These are phyloP conservation scores for Piloderma croceum DNA, from an alignment of 768 basidiomycete genomes.

Conservation along the genomic window DNA sequence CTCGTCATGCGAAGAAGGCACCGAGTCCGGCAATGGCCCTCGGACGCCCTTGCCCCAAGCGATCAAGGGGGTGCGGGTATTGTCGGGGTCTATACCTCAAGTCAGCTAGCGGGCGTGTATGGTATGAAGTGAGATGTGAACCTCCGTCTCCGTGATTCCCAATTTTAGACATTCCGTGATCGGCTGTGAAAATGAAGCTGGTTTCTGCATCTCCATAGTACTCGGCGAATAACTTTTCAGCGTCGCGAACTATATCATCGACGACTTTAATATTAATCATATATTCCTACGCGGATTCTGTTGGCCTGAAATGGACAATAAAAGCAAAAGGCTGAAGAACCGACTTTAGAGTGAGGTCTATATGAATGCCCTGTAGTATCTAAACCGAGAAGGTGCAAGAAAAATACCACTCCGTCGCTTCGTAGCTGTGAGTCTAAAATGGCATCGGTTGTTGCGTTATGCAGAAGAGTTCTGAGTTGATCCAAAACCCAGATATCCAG, in stretches of 20 bases:
- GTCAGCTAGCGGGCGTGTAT: constrained; percentile 2
- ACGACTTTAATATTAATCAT: constrained; percentile 80
- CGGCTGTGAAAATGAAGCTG: constrained; percentile 76
- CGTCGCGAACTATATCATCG: constrained; percentile 63
- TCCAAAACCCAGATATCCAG: constrained; percentile 79
- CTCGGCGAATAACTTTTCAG: constrained; percentile 53
- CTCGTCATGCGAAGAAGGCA: constrained; percentile 58
- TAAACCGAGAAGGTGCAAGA: constrained; percentile 77
- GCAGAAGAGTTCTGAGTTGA: constrained; percentile 54
- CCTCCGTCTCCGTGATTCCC: constrained; percentile 90
- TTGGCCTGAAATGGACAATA: too few relatives aligned
- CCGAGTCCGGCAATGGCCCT: constrained; percentile 53
- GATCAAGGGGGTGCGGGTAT: constrained; percentile 78
- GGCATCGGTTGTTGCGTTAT: constrained; percentile 54
- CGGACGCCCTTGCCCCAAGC: constrained; percentile 80
- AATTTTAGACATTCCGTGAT: constrained; percentile 86
- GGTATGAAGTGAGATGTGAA: constrained; percentile 25
- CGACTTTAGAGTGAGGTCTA: constrained; percentile 70
- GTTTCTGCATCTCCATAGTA: constrained; percentile 71
- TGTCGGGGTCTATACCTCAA: constrained; percentile 63
- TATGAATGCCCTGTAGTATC: constrained; percentile 88
- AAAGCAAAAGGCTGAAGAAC: background rate
- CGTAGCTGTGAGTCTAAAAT: constrained; percentile 47
- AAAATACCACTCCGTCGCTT: constrained; percentile 63
- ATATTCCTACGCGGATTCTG: constrained; percentile 58